Percentiles rank a stretch among this genome's conserved stretches.
phyloP scores from a whole-genome alignment of 2,329 filamentous ascomycete species.

The Colletotrichum melonis region DNA sequence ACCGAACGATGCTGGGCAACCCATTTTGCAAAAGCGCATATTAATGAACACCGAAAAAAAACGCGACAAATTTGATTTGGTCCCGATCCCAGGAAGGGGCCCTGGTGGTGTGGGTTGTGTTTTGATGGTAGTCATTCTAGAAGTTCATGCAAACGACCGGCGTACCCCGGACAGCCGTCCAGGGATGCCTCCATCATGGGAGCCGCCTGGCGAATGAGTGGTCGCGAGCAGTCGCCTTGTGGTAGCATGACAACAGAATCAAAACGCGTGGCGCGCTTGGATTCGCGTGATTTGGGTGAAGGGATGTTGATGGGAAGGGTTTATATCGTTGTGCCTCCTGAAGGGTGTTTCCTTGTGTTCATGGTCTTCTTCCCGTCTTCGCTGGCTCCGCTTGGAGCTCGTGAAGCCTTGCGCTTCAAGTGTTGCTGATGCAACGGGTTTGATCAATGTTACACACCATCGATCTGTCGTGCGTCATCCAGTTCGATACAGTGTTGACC shows the following conservation, averaged over 20 bases:
- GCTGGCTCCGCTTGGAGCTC: conserved; percentile 14
- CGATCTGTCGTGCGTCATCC: not conserved
- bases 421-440: conserved; percentile 5
- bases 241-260: conserved; percentile 30
- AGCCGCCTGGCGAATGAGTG: not conserved
- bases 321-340: conserved; percentile 6
- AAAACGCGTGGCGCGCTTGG: conserved; percentile 31
- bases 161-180: conserved; percentile 29
- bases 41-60: not conserved
- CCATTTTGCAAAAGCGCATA: not conserved
- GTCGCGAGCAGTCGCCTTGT: not conserved
- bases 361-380: not conserved
- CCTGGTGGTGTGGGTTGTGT: conserved; percentile 14
- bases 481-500: not conserved
- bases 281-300: conserved; percentile 22
- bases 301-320: conserved; percentile 25
- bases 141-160: conserved; percentile 37
- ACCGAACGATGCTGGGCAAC: not conserved
- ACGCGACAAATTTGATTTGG: conserved; percentile 21
- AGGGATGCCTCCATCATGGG: conserved; percentile 10
- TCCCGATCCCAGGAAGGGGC: not conserved
- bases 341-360: conserved; percentile 15
- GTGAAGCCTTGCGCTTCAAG: not conserved
- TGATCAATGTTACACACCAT: not conserved
- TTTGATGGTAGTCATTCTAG: conserved; percentile 36